Evolutionary conservation across 2,329 filamentous ascomycete genomes (phyloP), one percentile per base, ranked within the genome.

Genomic region (Graphiopsis chlorocephala): DNA sequence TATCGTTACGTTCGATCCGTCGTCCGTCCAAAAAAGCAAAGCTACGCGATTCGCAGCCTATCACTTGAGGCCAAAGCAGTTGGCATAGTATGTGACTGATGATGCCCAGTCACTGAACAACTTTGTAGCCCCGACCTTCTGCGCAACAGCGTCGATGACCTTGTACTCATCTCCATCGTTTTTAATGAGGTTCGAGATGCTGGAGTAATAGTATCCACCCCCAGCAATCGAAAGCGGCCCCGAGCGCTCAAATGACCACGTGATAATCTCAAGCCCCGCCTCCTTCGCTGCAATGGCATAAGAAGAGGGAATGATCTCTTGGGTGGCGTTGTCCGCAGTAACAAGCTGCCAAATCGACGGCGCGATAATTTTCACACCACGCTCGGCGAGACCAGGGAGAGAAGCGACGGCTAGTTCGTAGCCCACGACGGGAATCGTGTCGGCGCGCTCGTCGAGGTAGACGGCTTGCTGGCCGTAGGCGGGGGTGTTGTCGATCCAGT

Each of bases 31-130:
- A 11, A 20, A 20, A 17, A 4, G n/a, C 15, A 5, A 38, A 7
- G 15, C 35, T 7, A 7, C 15, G 17, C 15, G 15, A n/a, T 38
- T 6, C 7, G 35, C 38, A 5, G 11, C 1, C 7, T 1, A n/a
- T 42, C 38, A 42, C 38, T 45, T 45, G n/a, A 79, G 66, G 0
- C 78, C 83, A 68, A 90, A 86, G 77, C 89, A 91, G 71, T 90
- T 91, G 68, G 88, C 89, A 75, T 90, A 91, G 69, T 88, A 91
- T 0, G 87, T 89, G 8, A 86, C 83, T 0, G 88, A 89, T 12
- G 86, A 85, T 17, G 85, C 84, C 89, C 89, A 91, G 74, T 91
- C 89, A 4, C 84, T 84, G 70, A 91, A 91, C 67, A 91, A 82
- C 4, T 82, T 87, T 31, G 78, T 75, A 15, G 89, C 84, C 0